Conservation (phyloP, 2,329 filamentous ascomycete species). For the Paecilomyces dactylethromorphus region DNA sequence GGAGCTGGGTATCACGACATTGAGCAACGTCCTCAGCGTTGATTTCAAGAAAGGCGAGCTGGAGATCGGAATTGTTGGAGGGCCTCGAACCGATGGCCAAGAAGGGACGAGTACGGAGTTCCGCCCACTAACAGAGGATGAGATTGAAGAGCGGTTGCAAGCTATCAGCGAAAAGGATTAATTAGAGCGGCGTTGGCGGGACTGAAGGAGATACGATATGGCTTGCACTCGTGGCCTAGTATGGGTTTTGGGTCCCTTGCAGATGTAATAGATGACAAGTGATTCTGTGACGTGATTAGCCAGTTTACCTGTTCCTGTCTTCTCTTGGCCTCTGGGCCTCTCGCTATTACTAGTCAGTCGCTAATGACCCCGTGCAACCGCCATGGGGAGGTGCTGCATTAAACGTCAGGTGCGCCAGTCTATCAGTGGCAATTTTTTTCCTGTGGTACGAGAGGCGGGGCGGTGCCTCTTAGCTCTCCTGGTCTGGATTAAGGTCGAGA, state of each 20-base stretch:
- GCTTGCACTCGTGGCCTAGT: slow-evolving; percentile 2
- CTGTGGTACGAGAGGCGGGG: not conserved
- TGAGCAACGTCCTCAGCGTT: slow-evolving; percentile 95
- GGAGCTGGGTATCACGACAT: slow-evolving; percentile 87
- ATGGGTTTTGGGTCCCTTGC: slow-evolving; percentile 1
- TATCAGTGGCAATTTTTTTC: not conserved
- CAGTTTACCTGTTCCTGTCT: not conserved
- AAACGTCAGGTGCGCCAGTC: slow-evolving; percentile 5
- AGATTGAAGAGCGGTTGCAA: slow-evolving; percentile 97
- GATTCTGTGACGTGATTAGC: not conserved
- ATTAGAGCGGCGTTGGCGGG: slow-evolving; percentile 22
- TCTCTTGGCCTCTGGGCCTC: not conserved
- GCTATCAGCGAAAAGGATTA: slow-evolving; percentile 98
- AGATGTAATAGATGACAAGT: slow-evolving; percentile 3
- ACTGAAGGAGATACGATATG: slow-evolving; percentile 7
- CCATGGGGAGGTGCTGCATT: not conserved
- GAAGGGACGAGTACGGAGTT: slow-evolving; percentile 75
- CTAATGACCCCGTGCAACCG: not conserved
- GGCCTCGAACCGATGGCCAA: slow-evolving; percentile 72
- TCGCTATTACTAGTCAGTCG: not conserved
- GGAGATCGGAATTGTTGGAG: slow-evolving; percentile 94
- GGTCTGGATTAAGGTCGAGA: not conserved
- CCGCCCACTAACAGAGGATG: slow-evolving; percentile 86
- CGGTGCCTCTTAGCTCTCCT: not conserved
- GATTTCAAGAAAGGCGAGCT: slow-evolving; percentile 99